A percentile compares a stretch with the other conserved stretches of the same genome.
Conservation (phyloP, 306 rosid species). For the Rosa multiflora region DNA sequence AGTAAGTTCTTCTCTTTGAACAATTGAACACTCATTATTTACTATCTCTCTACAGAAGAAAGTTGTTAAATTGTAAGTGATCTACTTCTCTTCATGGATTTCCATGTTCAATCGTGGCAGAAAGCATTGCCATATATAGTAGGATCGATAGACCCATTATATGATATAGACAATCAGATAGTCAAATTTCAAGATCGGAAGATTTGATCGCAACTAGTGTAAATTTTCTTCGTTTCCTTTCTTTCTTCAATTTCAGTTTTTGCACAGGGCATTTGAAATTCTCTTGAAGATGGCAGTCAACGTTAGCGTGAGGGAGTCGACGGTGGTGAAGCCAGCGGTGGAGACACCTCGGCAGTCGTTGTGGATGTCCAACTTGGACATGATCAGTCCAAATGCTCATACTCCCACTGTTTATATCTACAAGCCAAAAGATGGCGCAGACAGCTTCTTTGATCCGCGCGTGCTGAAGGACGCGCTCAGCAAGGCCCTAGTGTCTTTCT, state of each 20-base stretch:
- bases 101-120: too few species aligned
- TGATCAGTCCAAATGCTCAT: conserved; percentile 71
- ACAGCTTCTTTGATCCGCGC: conserved; percentile 48
- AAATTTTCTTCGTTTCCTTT: not conserved
- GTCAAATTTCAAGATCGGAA: too few species aligned
- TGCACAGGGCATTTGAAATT: not conserved
- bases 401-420: conserved; percentile 86
- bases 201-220: too few species aligned
- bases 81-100: too few species aligned
- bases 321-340: conserved; percentile 69
- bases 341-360: conserved; percentile 46
- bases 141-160: too few species aligned
- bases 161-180: too few species aligned
- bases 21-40: too few species aligned
- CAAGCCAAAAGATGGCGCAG: conserved; percentile 14
- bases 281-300: conserved; percentile 38
- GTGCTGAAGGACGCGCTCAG: conserved; percentile 61
- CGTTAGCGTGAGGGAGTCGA: conserved; percentile 47
- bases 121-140: too few species aligned
- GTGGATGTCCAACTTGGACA: conserved; percentile 80
- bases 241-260: not conserved
- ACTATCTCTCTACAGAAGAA: too few species aligned
- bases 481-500: conserved; percentile 66
- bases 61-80: too few species aligned
- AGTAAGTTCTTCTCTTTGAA: too few species aligned